These are phyloP conservation scores for Plasmodium fragile DNA, from an alignment of 169 alveolate genomes.

Conservation along the genomic window DNA sequence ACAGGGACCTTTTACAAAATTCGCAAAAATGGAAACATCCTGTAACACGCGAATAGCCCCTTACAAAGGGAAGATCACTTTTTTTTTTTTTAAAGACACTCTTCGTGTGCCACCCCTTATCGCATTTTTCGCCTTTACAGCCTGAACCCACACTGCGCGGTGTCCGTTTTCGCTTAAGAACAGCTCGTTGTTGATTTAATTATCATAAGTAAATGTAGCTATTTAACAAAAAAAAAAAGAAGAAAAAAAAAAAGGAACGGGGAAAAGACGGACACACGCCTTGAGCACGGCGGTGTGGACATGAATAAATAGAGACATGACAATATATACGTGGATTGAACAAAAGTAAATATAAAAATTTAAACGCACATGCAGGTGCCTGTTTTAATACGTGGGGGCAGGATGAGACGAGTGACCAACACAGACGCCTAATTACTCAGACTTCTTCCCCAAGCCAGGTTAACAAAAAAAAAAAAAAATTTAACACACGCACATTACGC, in stretches of 20 bases:
- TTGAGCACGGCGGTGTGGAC: not conserved
- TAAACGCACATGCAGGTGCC: not conserved
- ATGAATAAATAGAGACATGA: not conserved
- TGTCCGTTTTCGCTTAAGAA: not conserved
- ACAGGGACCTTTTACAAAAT: not conserved
- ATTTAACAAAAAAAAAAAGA: not conserved
- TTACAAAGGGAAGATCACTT: not conserved
- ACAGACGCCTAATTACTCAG: not conserved
- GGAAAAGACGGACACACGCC: not conserved
- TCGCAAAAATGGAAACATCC: not conserved
- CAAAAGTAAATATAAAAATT: not conserved
- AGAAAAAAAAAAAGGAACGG: not conserved
- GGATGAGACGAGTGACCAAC: not conserved
- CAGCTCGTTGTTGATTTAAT: not conserved
- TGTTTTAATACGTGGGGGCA: not conserved
- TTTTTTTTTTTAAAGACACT: not conserved
- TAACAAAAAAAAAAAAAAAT: conserved; percentile 23
- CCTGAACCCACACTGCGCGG: not conserved
- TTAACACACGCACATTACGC: not conserved
- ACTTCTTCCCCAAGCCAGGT: not conserved
- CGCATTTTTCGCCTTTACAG: not conserved
- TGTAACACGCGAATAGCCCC: not conserved
- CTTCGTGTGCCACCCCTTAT: not conserved
- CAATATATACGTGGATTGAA: not conserved
- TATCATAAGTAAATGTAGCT: not conserved